A percentile compares a stretch with the other conserved stretches of the same genome.
Evolutionary conservation across 75 land plant genomes (phyloP).

Genomic region (Chamaecyparis obtusa): DNA sequence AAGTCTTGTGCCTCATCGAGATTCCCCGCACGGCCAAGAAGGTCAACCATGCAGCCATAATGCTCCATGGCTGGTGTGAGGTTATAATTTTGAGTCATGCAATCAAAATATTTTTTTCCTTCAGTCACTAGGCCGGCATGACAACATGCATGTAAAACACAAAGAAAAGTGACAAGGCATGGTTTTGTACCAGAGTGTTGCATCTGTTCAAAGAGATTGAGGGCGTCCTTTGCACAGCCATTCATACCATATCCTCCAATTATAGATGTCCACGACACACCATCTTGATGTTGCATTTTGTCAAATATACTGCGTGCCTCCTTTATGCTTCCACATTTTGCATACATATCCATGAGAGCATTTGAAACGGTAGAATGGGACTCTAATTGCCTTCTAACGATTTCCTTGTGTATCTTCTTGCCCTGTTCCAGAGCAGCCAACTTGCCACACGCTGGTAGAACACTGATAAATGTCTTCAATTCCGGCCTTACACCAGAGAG

Average conservation of each 20-base stretch:
- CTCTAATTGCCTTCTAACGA: neutral
- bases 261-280: conserved; percentile 21
- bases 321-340: conserved; percentile 7
- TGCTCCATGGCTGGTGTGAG: conserved; percentile 64
- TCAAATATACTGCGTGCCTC: conserved; percentile 16
- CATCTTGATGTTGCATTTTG: conserved; percentile 7
- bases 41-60: conserved; percentile 70
- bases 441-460: conserved; percentile 19
- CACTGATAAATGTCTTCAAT: conserved; percentile 12
- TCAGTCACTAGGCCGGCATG: conserved; percentile 46
- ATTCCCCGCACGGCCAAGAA: conserved; percentile 49
- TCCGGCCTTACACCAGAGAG: conserved; percentile 13
- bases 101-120: conserved; percentile 34
- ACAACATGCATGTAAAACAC: conserved; percentile 64
- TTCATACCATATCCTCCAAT: conserved; percentile 21
- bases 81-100: conserved; percentile 32
- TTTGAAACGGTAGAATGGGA: neutral
- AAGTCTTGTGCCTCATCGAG: conserved; percentile 43
- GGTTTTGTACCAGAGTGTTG: conserved; percentile 8
- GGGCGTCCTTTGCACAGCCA: neutral
- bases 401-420: conserved; percentile 13
- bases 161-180: conserved; percentile 11
- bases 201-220: conserved; percentile 17
- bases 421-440: conserved; percentile 22
- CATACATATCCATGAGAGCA: conserved; percentile 22